Base-by-base conservation (phyloP, 202 grass and related monocot genomes). In the Zoysia matrella region DNA sequence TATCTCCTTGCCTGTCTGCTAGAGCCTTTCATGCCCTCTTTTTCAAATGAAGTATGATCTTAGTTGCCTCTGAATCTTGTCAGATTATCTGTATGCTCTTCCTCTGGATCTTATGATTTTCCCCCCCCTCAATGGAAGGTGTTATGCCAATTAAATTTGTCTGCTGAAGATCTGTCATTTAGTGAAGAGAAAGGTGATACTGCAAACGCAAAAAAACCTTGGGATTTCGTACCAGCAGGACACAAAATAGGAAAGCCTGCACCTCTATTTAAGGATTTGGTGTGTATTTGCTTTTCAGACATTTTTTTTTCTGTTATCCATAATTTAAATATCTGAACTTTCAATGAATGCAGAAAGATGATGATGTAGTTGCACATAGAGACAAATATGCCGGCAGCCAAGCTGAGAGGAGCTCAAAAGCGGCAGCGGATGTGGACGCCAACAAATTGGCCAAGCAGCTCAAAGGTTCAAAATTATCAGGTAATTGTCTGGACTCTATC, bases 1-100 rank as follows among this genome's bases (percentile, higher is more conserved):
- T 95, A 93, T 75, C 91, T 98, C 81, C 92, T 98, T 78, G 85
- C 96, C 58, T 98, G 90, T 87, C 81, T 98, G 56, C 87, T 98
- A 65, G 96, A 98, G 72, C 96, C 92, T 82, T 98, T 95, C 82
- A 98, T 98, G 90, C 96, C 96, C 56, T 88, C 96, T 40, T 95
- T 98, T 82, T 91, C 95, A 60, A 80, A 80, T 54, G 90, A 92
- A 81, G 95, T 98, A 89, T 78, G 75, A 55, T 79, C 48, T 5
- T 52, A 11, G 0, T 77, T 51, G 1, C 57, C 15, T 62, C 55
- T 65, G 47, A 71, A 51, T 76, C n/a, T 56, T 65, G 44, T 82
- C 22, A 15, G 15, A 65, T 8, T 83, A 74, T 74, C 13, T 51
- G 15, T 11, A 2, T 43, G 2, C 16, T 71, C 40, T 65, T 79